These are phyloP conservation scores for Chrysoporthe cubensis DNA, from an alignment of 2,329 filamentous ascomycete species.

Conservation along the genomic window DNA sequence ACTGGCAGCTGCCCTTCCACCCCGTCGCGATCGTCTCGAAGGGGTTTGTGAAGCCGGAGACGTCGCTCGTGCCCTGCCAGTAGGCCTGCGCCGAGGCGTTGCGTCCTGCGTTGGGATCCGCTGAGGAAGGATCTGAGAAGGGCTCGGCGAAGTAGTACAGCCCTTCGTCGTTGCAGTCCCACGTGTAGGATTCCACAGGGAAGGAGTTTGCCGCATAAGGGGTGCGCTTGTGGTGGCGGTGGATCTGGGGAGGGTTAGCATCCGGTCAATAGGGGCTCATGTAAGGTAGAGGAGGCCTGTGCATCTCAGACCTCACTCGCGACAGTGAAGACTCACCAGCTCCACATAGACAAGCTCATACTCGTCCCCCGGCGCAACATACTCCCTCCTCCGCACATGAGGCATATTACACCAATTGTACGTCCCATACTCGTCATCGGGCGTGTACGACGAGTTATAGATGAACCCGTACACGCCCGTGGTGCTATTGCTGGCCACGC, in stretches of 20 bases:
- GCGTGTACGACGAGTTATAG: constrained; percentile 68
- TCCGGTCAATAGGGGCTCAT: too few species aligned
- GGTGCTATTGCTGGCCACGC: constrained; percentile 28
- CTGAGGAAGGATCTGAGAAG: constrained; percentile 36
- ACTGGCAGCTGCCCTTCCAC: constrained; percentile 76
- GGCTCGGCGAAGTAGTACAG: constrained; percentile 72
- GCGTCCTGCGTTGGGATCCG: constrained; percentile 19
- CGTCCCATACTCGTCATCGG: constrained; percentile 59
- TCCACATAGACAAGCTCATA: constrained; percentile 77
- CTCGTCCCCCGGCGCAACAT: constrained; percentile 55
- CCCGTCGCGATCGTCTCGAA: constrained; percentile 59
- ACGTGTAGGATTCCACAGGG: constrained; percentile 71
- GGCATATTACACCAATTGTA: constrained; percentile 93
- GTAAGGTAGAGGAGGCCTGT: too few species aligned
- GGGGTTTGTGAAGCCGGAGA: constrained; percentile 56
- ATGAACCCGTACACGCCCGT: constrained; percentile 74
- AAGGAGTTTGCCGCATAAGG: constrained; percentile 80
- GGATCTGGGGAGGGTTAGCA: constrained; percentile 54
- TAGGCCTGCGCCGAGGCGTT: constrained; percentile 57
- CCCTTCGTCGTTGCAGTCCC: constrained; percentile 72
- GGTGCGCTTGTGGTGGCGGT: constrained; percentile 84
- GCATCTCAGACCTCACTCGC: not conserved
- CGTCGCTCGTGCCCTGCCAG: constrained; percentile 66
- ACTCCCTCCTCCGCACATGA: constrained; percentile 71
- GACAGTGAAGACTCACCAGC: constrained; percentile 54